Conservation (phyloP, 306 rosid genomes). For the Cucurbita ficifolia region DNA sequence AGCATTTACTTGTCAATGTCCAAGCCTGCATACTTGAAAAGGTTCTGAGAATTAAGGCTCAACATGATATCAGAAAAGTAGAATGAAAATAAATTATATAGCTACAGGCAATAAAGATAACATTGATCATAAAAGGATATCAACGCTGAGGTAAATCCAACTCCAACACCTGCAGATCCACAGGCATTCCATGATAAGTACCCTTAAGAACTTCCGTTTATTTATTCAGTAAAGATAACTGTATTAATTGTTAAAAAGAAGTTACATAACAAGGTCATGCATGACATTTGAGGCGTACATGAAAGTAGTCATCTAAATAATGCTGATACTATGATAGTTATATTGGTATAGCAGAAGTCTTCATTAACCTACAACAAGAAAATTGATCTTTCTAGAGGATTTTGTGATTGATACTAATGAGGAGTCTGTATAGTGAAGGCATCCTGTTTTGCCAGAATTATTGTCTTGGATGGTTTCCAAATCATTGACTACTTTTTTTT, state of each 20-base stretch:
- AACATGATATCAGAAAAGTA: constrained; percentile 1
- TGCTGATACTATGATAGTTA: background rate
- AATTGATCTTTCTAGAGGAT: background rate
- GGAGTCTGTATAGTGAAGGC: background rate
- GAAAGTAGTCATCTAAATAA: background rate
- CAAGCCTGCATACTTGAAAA: constrained; percentile 97
- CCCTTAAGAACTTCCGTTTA: background rate
- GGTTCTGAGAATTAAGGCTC: constrained; percentile 70
- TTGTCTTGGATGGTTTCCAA: background rate
- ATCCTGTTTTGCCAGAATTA: background rate
- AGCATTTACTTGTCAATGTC: constrained; percentile 87
- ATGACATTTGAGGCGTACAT: background rate
- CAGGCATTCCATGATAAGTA: constrained; percentile 14
- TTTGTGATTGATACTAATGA: background rate
- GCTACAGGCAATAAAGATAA: constrained; percentile 8
- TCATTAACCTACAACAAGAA: background rate
- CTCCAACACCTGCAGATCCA: constrained; percentile 81
- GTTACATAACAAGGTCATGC: background rate
- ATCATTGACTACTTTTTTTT: background rate
- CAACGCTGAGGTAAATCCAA: constrained; percentile 93
- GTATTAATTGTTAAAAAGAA: background rate
- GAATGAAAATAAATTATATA: constrained; percentile 1
- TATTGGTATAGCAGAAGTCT: background rate
- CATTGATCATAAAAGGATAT: constrained; percentile 59
- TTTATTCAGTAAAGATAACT: background rate